Conservation (phyloP, 345 rosid genomes). For the Acer negundo region DNA sequence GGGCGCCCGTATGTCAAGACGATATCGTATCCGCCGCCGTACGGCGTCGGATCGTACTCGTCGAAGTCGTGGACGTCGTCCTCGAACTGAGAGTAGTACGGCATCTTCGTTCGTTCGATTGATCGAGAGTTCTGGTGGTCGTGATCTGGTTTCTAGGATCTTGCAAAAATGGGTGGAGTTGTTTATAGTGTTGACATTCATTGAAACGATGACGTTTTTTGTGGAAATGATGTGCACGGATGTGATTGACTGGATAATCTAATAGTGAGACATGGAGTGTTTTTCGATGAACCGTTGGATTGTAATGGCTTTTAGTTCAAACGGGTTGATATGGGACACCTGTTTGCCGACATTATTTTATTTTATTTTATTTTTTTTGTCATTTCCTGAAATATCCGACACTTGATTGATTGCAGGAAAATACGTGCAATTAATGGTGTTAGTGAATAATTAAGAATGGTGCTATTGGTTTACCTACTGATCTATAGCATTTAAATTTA, state of each 20-base stretch:
- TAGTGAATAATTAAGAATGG: too few species aligned
- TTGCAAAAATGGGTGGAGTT: not conserved
- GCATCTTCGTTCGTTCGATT: constrained; percentile 45
- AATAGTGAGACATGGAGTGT: not conserved
- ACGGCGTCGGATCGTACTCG: constrained; percentile 89
- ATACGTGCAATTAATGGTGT: too few species aligned
- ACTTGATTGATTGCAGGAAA: too few species aligned
- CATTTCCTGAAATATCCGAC: too few species aligned
- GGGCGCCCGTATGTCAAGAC: constrained; percentile 77
- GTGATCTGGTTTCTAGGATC: not conserved
- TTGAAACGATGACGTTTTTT: constrained; percentile 11
- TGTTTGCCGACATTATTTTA: not conserved
- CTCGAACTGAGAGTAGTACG: constrained; percentile 56
- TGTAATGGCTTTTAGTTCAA: not conserved
- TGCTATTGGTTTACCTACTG: too few species aligned
- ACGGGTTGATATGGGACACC: not conserved
- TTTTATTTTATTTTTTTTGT: too few species aligned
- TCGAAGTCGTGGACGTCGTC: constrained; percentile 72
- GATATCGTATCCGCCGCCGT: constrained; percentile 88
- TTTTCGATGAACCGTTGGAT: not conserved
- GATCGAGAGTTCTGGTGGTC: not conserved
- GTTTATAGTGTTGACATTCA: not conserved
- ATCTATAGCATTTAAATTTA: too few species aligned
- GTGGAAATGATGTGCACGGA: not conserved
- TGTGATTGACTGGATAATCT: not conserved